Evolutionary conservation across 2,329 filamentous ascomycete genomes (phyloP), one percentile per base, ranked within the genome.

Genomic region (Cercospora sojina): DNA sequence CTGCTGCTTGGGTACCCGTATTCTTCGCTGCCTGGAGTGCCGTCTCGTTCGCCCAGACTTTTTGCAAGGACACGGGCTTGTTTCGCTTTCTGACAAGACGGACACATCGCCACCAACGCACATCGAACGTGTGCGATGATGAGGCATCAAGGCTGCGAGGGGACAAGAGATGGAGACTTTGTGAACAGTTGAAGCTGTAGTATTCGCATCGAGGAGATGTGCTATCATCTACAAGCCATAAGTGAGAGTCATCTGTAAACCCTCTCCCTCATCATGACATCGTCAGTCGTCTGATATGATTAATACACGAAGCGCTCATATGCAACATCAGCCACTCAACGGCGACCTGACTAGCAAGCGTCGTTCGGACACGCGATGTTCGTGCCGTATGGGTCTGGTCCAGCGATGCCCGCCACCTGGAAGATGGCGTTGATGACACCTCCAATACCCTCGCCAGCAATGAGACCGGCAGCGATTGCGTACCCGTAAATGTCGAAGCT

Each of bases 371-470:
- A 84, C 2, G 75, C 81, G 60, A 80, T 73, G 41, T 78, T 74
- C 0, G 76, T 78, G 12, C 82, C 82, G 64, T 83, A 80, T 0
- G 74, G 73, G 49, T 76, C 74, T 13, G 75, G 75, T 8, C 82
- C 81, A 13, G 75, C 70, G 64, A 81, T 80, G 27, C 79, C 79
- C 1, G 77, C 79, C 61, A 84, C 79, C 70, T 84, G 79, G 73
- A 83, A 80, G 38, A 83, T 74, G 2, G 87, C 86, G 69, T 87
- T 87, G 65, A 89, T 74, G n/a, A 88, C 85, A 69, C 87, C 87
- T 35, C 87, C 87, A 62, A 88, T 83, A 64, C 87, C 87, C 77
- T 89, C 87, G 5, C 87, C 87, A 3, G 87, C 86, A 74, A 88
- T 88, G 69, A 87, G 79, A 56, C 87, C 87, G 32, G 85, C 84